Percentiles rank a stretch among this genome's conserved stretches.
Evolutionary conservation across 1,284 basidiomycete species (phyloP).

Genomic region (Malassezia pachydermatis): DNA sequence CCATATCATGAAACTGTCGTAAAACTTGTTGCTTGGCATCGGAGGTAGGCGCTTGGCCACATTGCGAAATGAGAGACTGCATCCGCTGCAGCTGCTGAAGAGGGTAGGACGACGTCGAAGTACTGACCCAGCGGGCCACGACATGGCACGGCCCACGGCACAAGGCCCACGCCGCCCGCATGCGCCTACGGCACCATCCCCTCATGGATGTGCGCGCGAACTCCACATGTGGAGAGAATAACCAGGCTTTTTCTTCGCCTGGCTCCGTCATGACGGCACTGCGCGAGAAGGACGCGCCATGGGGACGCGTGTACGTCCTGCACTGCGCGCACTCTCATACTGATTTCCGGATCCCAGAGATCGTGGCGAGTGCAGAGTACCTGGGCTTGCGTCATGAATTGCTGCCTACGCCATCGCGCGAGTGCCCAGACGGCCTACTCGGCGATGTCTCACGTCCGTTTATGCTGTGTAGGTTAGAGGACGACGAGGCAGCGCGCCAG

Average conservation of each 20-base stretch:
- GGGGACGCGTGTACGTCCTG: slow-evolving; percentile 33
- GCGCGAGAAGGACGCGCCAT: too few species aligned
- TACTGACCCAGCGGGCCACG: too few species aligned
- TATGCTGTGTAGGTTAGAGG: slow-evolving; percentile 28
- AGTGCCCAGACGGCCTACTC: not conserved
- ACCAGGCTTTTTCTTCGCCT: not conserved
- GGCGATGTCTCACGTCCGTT: slow-evolving; percentile 29
- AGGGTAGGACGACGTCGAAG: not conserved
- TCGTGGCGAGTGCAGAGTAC: slow-evolving; percentile 30
- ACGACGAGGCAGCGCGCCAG: slow-evolving; percentile 58
- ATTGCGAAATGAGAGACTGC: not conserved
- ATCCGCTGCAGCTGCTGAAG: slow-evolving; percentile 1
- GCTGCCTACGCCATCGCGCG: slow-evolving; percentile 24
- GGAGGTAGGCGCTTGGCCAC: not conserved
- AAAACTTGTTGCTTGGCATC: not conserved
- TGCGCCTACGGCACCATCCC: not conserved
- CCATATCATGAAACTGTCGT: not conserved
- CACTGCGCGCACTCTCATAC: slow-evolving; percentile 35
- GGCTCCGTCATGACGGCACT: not conserved
- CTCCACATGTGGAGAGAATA: too few species aligned
- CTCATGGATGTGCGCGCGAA: not conserved
- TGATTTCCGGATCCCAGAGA: slow-evolving; percentile 38
- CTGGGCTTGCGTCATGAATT: slow-evolving; percentile 31
- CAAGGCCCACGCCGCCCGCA: too few species aligned
- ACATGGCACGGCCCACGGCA: too few species aligned